phyloP scores from a whole-genome alignment of 1,284 basidiomycete species.

The Meripilus lineatus region DNA sequence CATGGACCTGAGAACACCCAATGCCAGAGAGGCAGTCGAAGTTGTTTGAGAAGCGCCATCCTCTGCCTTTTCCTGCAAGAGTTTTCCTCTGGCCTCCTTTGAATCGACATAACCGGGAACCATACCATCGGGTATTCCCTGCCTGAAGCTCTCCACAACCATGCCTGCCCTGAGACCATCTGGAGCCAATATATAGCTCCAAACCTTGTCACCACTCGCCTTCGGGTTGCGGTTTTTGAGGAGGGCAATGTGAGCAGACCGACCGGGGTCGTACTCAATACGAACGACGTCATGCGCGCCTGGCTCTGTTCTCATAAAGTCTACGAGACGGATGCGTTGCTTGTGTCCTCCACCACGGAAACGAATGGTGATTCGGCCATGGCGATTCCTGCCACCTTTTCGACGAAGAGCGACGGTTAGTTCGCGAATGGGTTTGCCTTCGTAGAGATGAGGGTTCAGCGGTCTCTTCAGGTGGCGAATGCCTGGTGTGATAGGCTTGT shows the following conservation, averaged over 20 bases:
- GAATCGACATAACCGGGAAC: conserved; percentile 58
- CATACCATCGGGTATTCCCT: conserved; percentile 74
- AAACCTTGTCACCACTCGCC: conserved; percentile 43
- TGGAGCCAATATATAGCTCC: conserved; percentile 90
- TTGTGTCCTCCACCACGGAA: conserved; percentile 90
- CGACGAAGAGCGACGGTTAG: conserved; percentile 83
- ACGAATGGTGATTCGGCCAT: conserved; percentile 86
- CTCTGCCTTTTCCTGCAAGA: conserved; percentile 31
- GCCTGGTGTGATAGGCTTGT: conserved; percentile 84
- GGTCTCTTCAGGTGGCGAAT: conserved; percentile 86
- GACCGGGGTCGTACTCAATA: conserved; percentile 95
- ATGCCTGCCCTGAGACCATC: conserved; percentile 89
- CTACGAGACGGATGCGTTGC: conserved; percentile 81
- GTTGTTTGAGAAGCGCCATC: conserved; percentile 26
- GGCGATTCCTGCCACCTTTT: conserved; percentile 83
- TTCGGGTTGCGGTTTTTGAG: conserved; percentile 56
- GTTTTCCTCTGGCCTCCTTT: conserved; percentile 42
- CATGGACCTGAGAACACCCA: conserved; percentile 83
- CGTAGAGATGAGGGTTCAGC: conserved; percentile 77
- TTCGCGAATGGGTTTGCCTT: conserved; percentile 77
- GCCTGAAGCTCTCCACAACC: conserved; percentile 82
- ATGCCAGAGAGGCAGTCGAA: conserved; percentile 61
- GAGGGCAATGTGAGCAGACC: conserved; percentile 92
- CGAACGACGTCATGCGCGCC: conserved; percentile 88
- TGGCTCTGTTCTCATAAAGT: conserved; percentile 75